A percentile compares a stretch with the other conserved stretches of the same genome.
phyloP scores from a whole-genome alignment of 129 eudicot species.

The Escallonia rubra region DNA sequence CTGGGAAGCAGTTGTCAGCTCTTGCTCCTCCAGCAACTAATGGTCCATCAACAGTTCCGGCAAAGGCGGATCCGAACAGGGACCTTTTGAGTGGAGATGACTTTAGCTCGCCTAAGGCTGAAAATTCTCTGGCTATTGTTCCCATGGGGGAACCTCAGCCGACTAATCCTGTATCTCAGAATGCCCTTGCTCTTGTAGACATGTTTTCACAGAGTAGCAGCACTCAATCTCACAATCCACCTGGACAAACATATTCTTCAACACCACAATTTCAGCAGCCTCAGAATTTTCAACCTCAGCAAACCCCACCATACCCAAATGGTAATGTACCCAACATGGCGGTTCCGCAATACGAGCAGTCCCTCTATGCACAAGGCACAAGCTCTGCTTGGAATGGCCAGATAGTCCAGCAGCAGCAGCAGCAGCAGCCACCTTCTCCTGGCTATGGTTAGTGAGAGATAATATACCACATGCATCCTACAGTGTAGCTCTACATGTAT shows the following conservation, averaged over 20 bases:
- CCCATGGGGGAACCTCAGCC: slow-evolving; percentile 67
- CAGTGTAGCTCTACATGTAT: no score
- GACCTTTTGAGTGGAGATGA: slow-evolving; percentile 94
- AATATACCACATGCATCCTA: not conserved
- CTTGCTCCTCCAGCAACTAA: slow-evolving; percentile 39
- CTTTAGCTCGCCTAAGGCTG: slow-evolving; percentile 52
- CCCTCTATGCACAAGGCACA: slow-evolving; percentile 40
- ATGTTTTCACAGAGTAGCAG: slow-evolving; percentile 44
- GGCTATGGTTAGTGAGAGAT: slow-evolving; percentile 44
- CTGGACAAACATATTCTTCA: slow-evolving; percentile 42
- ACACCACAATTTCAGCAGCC: slow-evolving; percentile 56
- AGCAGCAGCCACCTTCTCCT: slow-evolving; percentile 56
- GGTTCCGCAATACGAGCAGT: slow-evolving; percentile 37
- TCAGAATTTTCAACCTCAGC: slow-evolving; percentile 40
- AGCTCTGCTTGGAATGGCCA: slow-evolving; percentile 61
- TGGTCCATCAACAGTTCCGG: slow-evolving; percentile 36
- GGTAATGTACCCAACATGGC: slow-evolving; percentile 34
- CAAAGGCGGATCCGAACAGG: slow-evolving; percentile 34
- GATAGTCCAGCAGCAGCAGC: slow-evolving; percentile 45
- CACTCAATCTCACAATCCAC: slow-evolving; percentile 22
- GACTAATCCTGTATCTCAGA: slow-evolving; percentile 47
- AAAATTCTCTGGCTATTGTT: slow-evolving; percentile 61
- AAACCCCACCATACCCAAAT: slow-evolving; percentile 42
- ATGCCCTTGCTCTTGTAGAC: slow-evolving; percentile 76
- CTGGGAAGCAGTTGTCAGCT: slow-evolving; percentile 32